Base-by-base conservation (phyloP, 768 basidiomycete genomes). In the Clitopilus passeckerianus region DNA sequence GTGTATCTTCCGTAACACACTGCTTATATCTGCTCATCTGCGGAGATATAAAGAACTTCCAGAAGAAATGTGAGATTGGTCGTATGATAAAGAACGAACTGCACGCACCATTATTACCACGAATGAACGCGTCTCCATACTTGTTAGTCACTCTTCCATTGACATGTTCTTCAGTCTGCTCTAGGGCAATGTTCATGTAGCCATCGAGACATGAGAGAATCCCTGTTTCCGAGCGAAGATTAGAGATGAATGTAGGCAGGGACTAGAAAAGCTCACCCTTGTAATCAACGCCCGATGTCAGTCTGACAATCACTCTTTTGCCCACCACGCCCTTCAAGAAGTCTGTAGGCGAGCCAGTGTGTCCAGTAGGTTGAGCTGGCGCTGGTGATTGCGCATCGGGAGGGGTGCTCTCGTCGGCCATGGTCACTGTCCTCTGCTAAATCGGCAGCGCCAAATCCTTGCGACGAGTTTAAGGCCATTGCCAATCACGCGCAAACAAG, bases 111-210 rank as follows among this genome's bases (percentile, higher is more conserved):
- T 95, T 96, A 72, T 95, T 95, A 34, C 94, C 94, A 52, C 93
- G 79, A 61, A 99, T 91, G 74, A 98, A 99, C 23, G 95, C 90
- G 72, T 99, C 95, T 1, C 96, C 95, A 66, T 96, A 98, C 60
- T 80, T 82, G 69, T 95, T 96, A 34, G 91, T 95, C 53, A 91
- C 81, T n/a, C 74, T 66, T 3, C 95, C 95, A 62, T 91, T 88
- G 9, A 95, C 92, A 71, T 95, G 86, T 74, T 99, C 97, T 74
- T 97, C 94, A 2, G 95, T 97, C 72, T 97, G 92, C 74, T 99
- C 97, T 34, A 98, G 75, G 14, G 94, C 97, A 54, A 98, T 96
- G 75, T 98, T 98, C 97, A 99, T 98, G 73, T 97, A 98, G 0
- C 95, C 95, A 73, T 98, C 97, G 22, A 98, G 81, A 68, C 97